These are phyloP conservation scores for Ulvella scutata DNA, from an alignment of 139 green algal genomes.

Conservation along the genomic window DNA sequence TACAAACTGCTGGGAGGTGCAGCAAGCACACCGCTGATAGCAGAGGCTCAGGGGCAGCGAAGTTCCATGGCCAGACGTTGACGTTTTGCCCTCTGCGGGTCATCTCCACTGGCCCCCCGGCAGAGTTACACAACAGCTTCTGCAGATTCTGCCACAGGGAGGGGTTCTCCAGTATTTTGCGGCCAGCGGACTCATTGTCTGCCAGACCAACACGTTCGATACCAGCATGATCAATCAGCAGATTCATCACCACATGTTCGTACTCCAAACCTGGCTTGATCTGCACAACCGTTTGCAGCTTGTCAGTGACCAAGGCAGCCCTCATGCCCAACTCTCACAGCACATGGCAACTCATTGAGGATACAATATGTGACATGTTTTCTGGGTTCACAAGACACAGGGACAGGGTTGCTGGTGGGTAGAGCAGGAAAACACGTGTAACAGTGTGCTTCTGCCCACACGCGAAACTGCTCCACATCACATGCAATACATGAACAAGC, in stretches of 20 bases:
- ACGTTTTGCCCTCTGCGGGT: background rate
- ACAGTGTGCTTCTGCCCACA: too few species aligned
- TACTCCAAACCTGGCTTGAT: background rate
- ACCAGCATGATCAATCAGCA: background rate
- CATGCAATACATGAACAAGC: too few species aligned
- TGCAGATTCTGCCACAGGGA: background rate
- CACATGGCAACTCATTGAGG: too few species aligned
- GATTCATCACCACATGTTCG: background rate
- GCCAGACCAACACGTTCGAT: background rate
- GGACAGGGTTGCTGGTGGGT: too few species aligned
- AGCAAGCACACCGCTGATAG: background rate
- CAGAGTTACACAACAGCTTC: background rate
- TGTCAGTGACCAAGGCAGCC: too few species aligned
- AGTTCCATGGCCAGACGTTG: background rate
- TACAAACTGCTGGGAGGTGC: too few species aligned
- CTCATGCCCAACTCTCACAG: too few species aligned
- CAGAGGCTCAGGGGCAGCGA: background rate
- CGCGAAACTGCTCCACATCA: too few species aligned
- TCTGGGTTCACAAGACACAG: too few species aligned
- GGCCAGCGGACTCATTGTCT: background rate
- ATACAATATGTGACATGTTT: too few species aligned
- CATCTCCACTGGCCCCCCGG: background rate
- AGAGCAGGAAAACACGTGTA: too few species aligned
- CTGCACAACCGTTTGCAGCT: too few species aligned
- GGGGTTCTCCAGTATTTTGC: background rate